A percentile compares a stretch with the other conserved stretches of the same genome.
Evolutionary conservation across 768 basidiomycete genomes (phyloP).

Genomic region (Lentinus brumalis): DNA sequence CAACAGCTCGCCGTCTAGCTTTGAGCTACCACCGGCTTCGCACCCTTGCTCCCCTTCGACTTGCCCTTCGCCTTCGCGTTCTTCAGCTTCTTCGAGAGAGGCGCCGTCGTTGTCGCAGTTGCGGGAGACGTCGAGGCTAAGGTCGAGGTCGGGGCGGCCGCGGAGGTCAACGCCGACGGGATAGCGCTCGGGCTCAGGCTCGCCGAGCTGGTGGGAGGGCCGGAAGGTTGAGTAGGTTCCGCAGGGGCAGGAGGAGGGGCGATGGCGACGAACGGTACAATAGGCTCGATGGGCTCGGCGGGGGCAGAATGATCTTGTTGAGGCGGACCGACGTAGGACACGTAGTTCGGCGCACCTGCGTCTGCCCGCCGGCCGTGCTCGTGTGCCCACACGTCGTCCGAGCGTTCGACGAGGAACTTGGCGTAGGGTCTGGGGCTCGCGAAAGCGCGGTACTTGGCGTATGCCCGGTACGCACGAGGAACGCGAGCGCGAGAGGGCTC

Average conservation of each 20-base stretch:
- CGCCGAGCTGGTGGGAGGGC: no score
- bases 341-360: conserved; percentile 16
- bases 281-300: not conserved
- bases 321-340: conserved; percentile 23
- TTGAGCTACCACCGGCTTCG: not conserved
- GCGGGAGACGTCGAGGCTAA: not conserved
- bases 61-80: conserved; percentile 6
- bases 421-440: conserved; percentile 13
- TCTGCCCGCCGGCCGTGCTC: conserved; percentile 7
- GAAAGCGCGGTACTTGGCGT: not conserved
- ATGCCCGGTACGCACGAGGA: not conserved
- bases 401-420: conserved; percentile 24
- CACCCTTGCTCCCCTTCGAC: conserved; percentile 2
- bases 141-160: not conserved
- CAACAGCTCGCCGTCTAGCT: no score
- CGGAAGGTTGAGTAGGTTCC: not conserved
- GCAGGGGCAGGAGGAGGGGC: not conserved
- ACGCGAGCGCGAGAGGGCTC: not conserved
- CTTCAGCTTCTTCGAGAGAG: conserved; percentile 2
- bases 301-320: conserved; percentile 2
- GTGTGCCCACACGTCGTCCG: conserved; percentile 9
- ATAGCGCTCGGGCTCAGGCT: not conserved
- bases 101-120: not conserved
- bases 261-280: not conserved
- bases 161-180: not conserved